Percentiles rank a stretch among this genome's conserved stretches.
These are phyloP conservation scores for Leucosporidium creatinivorum DNA, from an alignment of 768 basidiomycete genomes.

Conservation along the genomic window DNA sequence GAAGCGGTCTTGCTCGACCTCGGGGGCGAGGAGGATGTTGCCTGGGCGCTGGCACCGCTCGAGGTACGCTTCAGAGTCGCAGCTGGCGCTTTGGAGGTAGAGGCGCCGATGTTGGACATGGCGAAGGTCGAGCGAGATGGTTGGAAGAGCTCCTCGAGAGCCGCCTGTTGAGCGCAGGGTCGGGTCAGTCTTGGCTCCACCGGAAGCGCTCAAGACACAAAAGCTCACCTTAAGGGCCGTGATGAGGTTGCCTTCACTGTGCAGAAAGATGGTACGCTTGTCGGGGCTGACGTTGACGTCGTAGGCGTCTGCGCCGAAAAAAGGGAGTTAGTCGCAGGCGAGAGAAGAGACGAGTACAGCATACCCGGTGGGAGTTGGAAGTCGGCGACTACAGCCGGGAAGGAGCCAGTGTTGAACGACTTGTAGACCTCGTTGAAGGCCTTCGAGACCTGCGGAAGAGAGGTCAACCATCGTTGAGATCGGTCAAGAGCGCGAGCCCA, in stretches of 20 bases:
- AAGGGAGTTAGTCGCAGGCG: background rate
- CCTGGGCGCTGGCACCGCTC: too few relatives aligned
- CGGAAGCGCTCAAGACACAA: background rate
- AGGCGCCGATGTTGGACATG: conserved; percentile 38
- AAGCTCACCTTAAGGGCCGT: conserved; percentile 62
- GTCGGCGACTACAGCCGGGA: conserved; percentile 75
- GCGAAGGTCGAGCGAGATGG: conserved; percentile 67
- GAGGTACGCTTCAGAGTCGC: too few relatives aligned
- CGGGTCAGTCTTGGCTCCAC: background rate
- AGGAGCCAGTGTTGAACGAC: conserved; percentile 65
- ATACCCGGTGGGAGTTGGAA: conserved; percentile 70
- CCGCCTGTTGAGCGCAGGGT: conserved; percentile 51
- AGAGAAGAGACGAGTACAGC: background rate
- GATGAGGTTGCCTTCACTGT: conserved; percentile 74
- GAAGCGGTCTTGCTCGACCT: background rate
- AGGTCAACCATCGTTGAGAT: background rate
- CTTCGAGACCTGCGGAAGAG: conserved; percentile 59
- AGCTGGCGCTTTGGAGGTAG: too few relatives aligned
- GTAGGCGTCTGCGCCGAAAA: conserved; percentile 52
- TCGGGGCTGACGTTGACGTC: conserved; percentile 96
- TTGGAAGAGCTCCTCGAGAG: conserved; percentile 62
- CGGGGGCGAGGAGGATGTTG: background rate
- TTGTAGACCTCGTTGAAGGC: conserved; percentile 89
- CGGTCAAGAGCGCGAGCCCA: conserved; percentile 36
- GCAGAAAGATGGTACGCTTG: conserved; percentile 88